Evolutionary conservation across 2,329 filamentous ascomycete species (phyloP).

Genomic region (Alternaria hordeiaustralica): DNA sequence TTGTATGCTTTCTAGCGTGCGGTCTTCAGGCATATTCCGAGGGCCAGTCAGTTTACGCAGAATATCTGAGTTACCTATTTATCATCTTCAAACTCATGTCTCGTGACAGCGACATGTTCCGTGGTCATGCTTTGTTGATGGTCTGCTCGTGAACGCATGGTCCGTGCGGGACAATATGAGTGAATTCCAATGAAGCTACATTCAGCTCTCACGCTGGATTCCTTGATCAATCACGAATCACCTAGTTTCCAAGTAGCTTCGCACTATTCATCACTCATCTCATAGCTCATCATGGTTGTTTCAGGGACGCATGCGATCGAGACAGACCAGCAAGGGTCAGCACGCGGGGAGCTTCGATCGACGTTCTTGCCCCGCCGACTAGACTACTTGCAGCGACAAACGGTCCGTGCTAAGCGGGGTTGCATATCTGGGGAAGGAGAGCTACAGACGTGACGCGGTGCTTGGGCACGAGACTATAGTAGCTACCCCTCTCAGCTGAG

Average conservation of each 20-base stretch:
- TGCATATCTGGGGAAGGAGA: constrained; percentile 33
- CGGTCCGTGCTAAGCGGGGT: constrained; percentile 32
- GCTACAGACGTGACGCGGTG: constrained; percentile 27
- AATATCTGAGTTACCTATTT: neutral
- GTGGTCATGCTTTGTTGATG: neutral
- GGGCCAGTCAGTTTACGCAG: neutral
- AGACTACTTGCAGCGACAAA: constrained; percentile 14
- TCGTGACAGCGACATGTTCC: neutral
- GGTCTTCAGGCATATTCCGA: neutral
- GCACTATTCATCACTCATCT: neutral
- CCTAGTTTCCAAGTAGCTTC: neutral
- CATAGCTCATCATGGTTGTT: neutral
- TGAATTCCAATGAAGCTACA: neutral
- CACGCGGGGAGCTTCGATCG: constrained; percentile 16
- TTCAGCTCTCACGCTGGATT: neutral
- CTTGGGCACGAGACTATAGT: constrained; percentile 25
- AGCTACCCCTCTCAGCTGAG: constrained; percentile 32
- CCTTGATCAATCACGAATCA: neutral
- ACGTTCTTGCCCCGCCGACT: constrained; percentile 26
- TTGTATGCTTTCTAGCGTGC: neutral
- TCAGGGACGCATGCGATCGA: constrained; percentile 21
- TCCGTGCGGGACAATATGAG: neutral
- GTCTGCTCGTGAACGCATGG: constrained; percentile 4
- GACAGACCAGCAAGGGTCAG: constrained; percentile 17
- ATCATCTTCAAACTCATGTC: no score